A percentile compares a stretch with the other conserved stretches of the same genome.
These are phyloP conservation scores for Boletus rubroflammeus DNA, from an alignment of 768 basidiomycete genomes.

Conservation along the genomic window DNA sequence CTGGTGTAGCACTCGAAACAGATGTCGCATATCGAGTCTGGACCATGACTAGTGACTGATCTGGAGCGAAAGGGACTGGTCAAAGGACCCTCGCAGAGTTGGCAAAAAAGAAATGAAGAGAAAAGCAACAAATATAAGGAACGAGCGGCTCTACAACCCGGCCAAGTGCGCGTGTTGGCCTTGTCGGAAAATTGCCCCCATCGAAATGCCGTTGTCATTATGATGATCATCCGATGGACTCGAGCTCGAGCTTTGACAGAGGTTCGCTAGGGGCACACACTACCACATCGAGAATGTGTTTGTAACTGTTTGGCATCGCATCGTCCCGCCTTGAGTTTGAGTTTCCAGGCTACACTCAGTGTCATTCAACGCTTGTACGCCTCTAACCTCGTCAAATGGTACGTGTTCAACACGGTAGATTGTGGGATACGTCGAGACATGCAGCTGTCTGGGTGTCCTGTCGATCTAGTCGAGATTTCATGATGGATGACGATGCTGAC, in stretches of 20 bases:
- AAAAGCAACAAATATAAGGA: neutral
- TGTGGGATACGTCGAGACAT: neutral
- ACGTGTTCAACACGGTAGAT: conserved; percentile 16
- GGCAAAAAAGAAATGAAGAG: neutral
- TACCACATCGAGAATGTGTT: conserved; percentile 4
- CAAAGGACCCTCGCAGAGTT: neutral
- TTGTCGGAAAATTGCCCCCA: no score
- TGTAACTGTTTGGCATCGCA: conserved; percentile 18
- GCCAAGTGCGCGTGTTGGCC: no score
- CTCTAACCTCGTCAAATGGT: conserved; percentile 37
- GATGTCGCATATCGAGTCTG: neutral
- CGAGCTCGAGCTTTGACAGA: neutral
- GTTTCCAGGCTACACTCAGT: neutral
- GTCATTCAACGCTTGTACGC: conserved; percentile 21
- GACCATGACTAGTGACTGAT: no score
- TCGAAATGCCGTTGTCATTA: no score
- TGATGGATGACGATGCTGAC: conserved; percentile 54
- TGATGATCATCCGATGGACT: no score
- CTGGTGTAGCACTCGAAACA: neutral
- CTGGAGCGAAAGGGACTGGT: neutral
- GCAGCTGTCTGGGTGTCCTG: neutral
- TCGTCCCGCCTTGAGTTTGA: conserved; percentile 4
- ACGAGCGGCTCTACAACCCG: neutral
- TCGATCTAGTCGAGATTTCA: neutral
- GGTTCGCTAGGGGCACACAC: neutral